Evolutionary conservation across 2,329 filamentous ascomycete species (phyloP).

Genomic region (Spiromastix sp.): DNA sequence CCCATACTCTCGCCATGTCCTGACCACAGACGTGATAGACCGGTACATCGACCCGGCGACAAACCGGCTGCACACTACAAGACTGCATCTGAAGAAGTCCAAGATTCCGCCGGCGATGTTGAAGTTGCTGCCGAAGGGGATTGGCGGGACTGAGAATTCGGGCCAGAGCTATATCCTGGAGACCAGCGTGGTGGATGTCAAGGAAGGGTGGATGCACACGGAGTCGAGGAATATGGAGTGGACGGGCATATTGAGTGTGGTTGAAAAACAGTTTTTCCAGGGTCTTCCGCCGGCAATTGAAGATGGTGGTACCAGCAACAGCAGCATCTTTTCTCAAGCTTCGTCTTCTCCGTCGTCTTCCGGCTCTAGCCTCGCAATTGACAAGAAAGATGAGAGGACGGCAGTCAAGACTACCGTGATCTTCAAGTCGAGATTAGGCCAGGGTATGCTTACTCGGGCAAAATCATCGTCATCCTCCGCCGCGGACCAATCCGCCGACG

Average conservation of each 20-base stretch:
- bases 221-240: conserved; percentile 56
- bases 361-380: conserved; percentile 21
- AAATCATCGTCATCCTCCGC: conserved; percentile 29
- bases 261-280: conserved; percentile 50
- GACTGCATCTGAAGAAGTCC: conserved; percentile 53
- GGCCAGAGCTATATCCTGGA: conserved; percentile 56
- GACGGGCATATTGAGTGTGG: conserved; percentile 54
- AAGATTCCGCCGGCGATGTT: conserved; percentile 52
- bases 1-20: conserved; percentile 54
- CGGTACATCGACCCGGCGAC: conserved; percentile 51
- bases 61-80: conserved; percentile 49
- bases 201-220: conserved; percentile 56
- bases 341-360: conserved; percentile 1
- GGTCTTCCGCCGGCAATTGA: conserved; percentile 26
- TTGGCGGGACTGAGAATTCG: conserved; percentile 47
- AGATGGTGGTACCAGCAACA: conserved; percentile 13
- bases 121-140: conserved; percentile 49
- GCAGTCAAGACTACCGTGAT: conserved; percentile 53
- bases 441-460: conserved; percentile 38
- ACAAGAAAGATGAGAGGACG: conserved; percentile 38
- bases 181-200: conserved; percentile 50
- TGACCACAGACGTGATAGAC: conserved; percentile 56
- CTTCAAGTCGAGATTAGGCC: conserved; percentile 50
- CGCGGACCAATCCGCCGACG: conserved; percentile 27
- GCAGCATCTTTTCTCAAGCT: conserved; percentile 12